phyloP scores from a whole-genome alignment of 1,284 basidiomycete species.

The Coniophora puteana region DNA sequence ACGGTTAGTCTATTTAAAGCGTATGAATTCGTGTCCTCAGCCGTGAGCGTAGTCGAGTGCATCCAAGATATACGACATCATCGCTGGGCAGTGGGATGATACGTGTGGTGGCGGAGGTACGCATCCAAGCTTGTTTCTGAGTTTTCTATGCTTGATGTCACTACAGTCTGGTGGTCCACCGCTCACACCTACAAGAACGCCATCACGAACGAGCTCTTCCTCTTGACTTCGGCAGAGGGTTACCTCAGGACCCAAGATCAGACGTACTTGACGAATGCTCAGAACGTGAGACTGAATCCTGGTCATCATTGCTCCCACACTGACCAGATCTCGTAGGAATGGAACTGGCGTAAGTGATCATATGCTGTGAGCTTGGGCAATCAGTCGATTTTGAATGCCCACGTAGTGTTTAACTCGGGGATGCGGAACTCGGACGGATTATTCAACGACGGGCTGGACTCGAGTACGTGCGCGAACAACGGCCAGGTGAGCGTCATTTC shows the following conservation, averaged over 20 bases:
- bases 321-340: slow-evolving; percentile 27
- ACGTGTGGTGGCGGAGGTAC: slow-evolving; percentile 22
- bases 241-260: slow-evolving; percentile 36
- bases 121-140: neutral
- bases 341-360: slow-evolving; percentile 41
- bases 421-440: slow-evolving; percentile 46
- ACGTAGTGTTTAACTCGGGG: slow-evolving; percentile 38
- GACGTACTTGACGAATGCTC: slow-evolving; percentile 43
- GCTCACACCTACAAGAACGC: slow-evolving; percentile 55
- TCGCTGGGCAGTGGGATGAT: slow-evolving; percentile 44
- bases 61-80: slow-evolving; percentile 42
- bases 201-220: slow-evolving; percentile 53
- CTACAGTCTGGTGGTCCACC: slow-evolving; percentile 51
- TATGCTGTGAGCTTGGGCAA: neutral
- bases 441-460: slow-evolving; percentile 47
- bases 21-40: slow-evolving; percentile 2
- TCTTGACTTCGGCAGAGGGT: slow-evolving; percentile 44
- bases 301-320: neutral
- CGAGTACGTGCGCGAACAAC: slow-evolving; percentile 41
- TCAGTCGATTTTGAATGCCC: neutral
- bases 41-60: slow-evolving; percentile 34
- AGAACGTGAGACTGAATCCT: slow-evolving; percentile 29
- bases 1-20: slow-evolving; percentile 25
- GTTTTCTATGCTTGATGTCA: slow-evolving; percentile 28
- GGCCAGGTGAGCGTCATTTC: slow-evolving; percentile 29